A percentile compares a stretch with the other conserved stretches of the same genome.
Conservation (phyloP, 208 protist species). For the Phytomonas serpens region DNA sequence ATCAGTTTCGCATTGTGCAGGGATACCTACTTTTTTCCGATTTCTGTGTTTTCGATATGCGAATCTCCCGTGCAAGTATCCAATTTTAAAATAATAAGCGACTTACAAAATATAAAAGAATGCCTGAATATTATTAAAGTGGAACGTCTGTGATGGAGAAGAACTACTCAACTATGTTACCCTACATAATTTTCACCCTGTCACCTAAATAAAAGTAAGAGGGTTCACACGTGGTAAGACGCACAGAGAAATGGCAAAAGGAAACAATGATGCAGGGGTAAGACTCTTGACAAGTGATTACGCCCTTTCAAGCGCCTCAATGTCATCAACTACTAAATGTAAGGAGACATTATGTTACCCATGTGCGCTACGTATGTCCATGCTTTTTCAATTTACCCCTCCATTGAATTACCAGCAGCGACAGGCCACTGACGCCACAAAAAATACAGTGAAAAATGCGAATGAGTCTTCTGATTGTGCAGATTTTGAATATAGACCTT, state of each 20-base stretch:
- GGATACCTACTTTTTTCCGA: constrained; percentile 4
- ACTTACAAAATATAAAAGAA: background rate
- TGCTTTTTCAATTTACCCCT: constrained; percentile 47
- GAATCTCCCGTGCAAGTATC: background rate
- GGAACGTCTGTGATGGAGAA: background rate
- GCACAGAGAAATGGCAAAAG: background rate
- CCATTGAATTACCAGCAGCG: constrained; percentile 25
- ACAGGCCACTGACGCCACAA: background rate
- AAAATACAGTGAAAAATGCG: constrained; percentile 4
- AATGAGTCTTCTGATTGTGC: background rate
- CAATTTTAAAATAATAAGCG: background rate
- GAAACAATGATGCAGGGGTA: background rate
- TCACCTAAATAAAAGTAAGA: background rate
- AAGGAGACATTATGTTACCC: constrained; percentile 62
- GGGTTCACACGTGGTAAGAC: background rate
- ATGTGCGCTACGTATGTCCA: constrained; percentile 83
- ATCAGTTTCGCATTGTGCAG: background rate
- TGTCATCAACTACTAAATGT: background rate
- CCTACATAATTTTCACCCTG: background rate
- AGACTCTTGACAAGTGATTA: background rate
- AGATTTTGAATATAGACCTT: constrained; percentile 13
- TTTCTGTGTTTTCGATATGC: background rate
- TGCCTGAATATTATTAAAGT: background rate
- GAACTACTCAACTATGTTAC: background rate
- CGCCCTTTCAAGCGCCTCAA: background rate